These are phyloP conservation scores for Adansonia madagascariensis DNA, from an alignment of 441 rosid genomes.

Conservation along the genomic window DNA sequence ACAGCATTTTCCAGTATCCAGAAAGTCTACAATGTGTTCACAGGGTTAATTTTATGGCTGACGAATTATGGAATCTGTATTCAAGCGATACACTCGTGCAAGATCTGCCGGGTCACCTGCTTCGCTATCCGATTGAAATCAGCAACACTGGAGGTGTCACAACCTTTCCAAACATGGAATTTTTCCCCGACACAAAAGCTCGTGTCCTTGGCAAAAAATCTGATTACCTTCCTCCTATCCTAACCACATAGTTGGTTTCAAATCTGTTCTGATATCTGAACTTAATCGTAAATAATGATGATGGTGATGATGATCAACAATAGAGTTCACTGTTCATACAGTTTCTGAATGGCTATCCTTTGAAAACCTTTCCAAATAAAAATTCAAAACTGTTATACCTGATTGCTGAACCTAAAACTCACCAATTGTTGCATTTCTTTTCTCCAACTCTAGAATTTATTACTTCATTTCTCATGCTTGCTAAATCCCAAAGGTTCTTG, in stretches of 20 bases:
- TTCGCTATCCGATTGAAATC: slow-evolving; percentile 56
- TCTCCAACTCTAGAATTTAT: not conserved
- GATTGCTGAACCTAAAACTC: not conserved
- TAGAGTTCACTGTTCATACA: not conserved
- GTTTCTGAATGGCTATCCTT: not conserved
- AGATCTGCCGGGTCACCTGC: slow-evolving; percentile 51
- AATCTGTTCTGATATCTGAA: not conserved
- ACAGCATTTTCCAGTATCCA: slow-evolving; percentile 28
- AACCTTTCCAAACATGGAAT: slow-evolving; percentile 31
- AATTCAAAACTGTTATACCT: not conserved
- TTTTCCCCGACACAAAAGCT: slow-evolving; percentile 66
- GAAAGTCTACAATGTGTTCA: slow-evolving; percentile 44
- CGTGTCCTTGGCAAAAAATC: slow-evolving; percentile 49
- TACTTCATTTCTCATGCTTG: not conserved
- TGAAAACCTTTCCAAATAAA: not conserved
- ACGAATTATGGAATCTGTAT: slow-evolving; percentile 42
- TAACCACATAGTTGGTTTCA: slow-evolving; percentile 15
- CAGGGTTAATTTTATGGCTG: slow-evolving; percentile 39
- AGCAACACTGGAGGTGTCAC: slow-evolving; percentile 39
- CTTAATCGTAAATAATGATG: not conserved
- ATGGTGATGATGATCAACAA: not conserved
- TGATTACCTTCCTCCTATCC: slow-evolving; percentile 29
- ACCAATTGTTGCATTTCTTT: slow-evolving; percentile 4
- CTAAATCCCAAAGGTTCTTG: not conserved
- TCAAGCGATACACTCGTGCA: not conserved